A percentile compares a stretch with the other conserved stretches of the same genome.
phyloP scores from a whole-genome alignment of 176 grass and related monocot species.

The Tuctoria greenei region DNA sequence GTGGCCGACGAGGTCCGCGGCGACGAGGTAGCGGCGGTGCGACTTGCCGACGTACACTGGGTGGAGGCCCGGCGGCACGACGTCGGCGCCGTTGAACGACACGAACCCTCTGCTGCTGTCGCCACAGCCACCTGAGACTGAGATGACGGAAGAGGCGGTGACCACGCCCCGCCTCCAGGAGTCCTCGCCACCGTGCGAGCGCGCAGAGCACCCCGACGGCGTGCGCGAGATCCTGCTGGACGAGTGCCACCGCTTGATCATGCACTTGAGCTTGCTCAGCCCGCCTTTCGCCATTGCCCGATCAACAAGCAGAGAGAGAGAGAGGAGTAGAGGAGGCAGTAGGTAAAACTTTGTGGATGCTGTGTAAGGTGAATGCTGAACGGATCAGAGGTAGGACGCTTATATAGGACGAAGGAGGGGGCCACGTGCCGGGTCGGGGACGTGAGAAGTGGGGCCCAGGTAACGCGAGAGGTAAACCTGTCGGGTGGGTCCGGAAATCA shows the following conservation, averaged over 20 bases:
- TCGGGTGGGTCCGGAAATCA: background rate
- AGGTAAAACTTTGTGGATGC: background rate
- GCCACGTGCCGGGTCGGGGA: conserved; percentile 8
- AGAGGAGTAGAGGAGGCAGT: background rate
- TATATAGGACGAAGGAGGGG: conserved; percentile 40
- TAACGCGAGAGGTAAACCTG: conserved; percentile 26
- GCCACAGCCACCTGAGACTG: no score
- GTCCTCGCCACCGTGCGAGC: conserved; percentile 37
- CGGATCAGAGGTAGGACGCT: background rate
- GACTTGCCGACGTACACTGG: conserved; percentile 92
- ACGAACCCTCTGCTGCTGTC: conserved; percentile 9
- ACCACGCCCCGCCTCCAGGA: conserved; percentile 34
- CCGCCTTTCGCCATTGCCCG: conserved; percentile 58
- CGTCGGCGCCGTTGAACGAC: conserved; percentile 65
- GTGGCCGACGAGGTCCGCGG: conserved; percentile 68
- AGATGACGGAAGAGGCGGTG: background rate
- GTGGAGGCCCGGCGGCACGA: conserved; percentile 63
- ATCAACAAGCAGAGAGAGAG: background rate
- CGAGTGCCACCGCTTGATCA: conserved; percentile 94
- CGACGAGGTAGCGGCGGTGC: conserved; percentile 85
- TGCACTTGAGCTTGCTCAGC: conserved; percentile 90
- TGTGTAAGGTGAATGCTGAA: conserved; percentile 1
- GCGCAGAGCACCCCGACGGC: conserved; percentile 34
- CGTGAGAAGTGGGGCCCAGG: conserved; percentile 19
- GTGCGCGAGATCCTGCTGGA: conserved; percentile 62